Base-by-base conservation (phyloP, 768 basidiomycete species). In the Termitomyces sp. region DNA sequence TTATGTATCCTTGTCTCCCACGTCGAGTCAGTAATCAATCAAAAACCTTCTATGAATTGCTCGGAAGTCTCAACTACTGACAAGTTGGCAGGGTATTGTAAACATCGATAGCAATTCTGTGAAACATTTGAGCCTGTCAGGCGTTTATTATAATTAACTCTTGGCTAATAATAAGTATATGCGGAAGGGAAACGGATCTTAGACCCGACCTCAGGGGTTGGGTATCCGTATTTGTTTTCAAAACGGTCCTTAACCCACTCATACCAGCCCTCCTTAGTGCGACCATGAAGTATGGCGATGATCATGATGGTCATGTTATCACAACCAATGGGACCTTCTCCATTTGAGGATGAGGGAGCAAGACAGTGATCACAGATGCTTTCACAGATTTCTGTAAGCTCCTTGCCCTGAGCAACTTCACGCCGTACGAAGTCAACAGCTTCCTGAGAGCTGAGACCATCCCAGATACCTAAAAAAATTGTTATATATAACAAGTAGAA, bases 231-330 rank as follows among this genome's bases (percentile, higher is more conserved):
- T 40, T 82, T 76, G 19, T 76, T 78, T 67, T 91, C 79, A 46
- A 94, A 90, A 42, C 95, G 84, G 47, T 93, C 83, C 45, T 77
- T 82, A 57, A 99, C 70, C 96, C 96, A 98, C 37, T 79, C 68
- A 65, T 91, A 90, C 97, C 97, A 98, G 67, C 94, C 86, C 62
- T 91, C 87, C 68, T 87, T 83, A 17, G 92, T 90, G 57, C 85
- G 84, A 42, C 91, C 95, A 60, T 89, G 81, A 33, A 95, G 80
- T 45, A 99, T 70, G 6, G 92, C 97, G 55, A 98, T 81, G 52
- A 99, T 83, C 63, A 98, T 80, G 48, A 97, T 76, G 0, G 97
- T 99, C 97, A 98, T 99, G 75, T 99, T 98, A 75, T 99, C 97
- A 69, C 96, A 98, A 19, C 97, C 97, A 60, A 98, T 38, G 6